Conservation (phyloP, 2,329 filamentous ascomycete species). For the Neoascochyta sp. region DNA sequence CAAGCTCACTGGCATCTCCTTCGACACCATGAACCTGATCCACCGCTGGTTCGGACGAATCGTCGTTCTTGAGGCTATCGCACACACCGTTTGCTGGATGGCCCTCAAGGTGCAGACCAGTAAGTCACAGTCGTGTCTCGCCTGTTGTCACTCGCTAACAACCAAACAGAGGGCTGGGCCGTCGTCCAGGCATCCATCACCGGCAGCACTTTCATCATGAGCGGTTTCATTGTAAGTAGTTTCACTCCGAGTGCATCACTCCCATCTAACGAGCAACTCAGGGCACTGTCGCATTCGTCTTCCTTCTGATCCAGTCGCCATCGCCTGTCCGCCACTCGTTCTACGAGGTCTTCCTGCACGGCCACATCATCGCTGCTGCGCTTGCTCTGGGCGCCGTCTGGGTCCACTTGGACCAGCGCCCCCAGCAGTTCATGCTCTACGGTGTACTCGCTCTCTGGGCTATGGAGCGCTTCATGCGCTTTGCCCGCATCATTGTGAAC, state of each 20-base stretch:
- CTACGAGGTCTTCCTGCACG: constrained; percentile 72
- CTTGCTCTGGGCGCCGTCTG: constrained; percentile 61
- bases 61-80: constrained; percentile 64
- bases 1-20: constrained; percentile 66
- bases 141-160: constrained; percentile 8
- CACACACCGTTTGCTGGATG: constrained; percentile 62
- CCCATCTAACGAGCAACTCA: constrained; percentile 52
- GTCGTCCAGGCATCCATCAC: constrained; percentile 42
- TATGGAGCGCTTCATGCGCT: constrained; percentile 58
- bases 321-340: constrained; percentile 72
- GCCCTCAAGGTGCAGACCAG: constrained; percentile 40
- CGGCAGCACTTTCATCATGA: constrained; percentile 51
- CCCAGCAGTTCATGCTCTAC: constrained; percentile 59
- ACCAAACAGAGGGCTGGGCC: constrained; percentile 48
- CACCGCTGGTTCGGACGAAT: constrained; percentile 79
- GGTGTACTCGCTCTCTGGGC: constrained; percentile 64
- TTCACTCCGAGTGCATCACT: constrained; percentile 49
- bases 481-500: constrained; percentile 59
- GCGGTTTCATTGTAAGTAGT: constrained; percentile 61
- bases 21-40: constrained; percentile 78
- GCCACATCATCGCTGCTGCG: constrained; percentile 64
- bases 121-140: constrained; percentile 14
- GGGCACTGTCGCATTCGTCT: constrained; percentile 59
- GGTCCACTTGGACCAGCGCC: constrained; percentile 57
- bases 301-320: constrained; percentile 64